A percentile compares a stretch with the other conserved stretches of the same genome.
These are phyloP conservation scores for Prunella vulgaris DNA, from an alignment of 257 asterid genomes.

Conservation along the genomic window DNA sequence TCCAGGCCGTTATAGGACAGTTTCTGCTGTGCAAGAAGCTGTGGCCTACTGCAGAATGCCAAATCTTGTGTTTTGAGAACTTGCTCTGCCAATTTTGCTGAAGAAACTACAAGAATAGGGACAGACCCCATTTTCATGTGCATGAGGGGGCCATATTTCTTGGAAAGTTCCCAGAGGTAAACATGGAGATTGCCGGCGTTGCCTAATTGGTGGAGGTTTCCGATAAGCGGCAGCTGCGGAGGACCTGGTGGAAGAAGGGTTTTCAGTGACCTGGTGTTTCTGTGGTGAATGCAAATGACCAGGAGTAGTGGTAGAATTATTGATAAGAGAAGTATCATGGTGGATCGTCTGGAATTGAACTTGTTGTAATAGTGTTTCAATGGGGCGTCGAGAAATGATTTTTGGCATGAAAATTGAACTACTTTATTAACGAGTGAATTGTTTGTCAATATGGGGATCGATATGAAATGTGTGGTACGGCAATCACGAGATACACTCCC, in stretches of 20 bases:
- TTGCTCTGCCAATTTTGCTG: not conserved
- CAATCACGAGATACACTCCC: too few species aligned
- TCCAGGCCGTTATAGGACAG: not conserved
- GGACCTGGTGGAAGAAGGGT: constrained; percentile 25
- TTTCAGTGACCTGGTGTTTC: not conserved
- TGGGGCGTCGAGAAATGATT: too few species aligned
- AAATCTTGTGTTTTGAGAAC: not conserved
- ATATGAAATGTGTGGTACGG: too few species aligned
- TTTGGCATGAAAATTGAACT: too few species aligned
- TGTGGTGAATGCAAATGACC: not conserved
- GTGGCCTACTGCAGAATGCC: not conserved
- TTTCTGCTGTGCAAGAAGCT: not conserved
- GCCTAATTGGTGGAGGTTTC: constrained; percentile 20
- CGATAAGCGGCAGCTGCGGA: constrained; percentile 17
- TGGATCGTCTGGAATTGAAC: too few species aligned
- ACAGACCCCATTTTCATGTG: not conserved
- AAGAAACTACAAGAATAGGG: not conserved
- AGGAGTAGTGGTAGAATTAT: constrained; percentile 2
- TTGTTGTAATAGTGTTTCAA: too few species aligned
- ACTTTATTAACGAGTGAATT: too few species aligned
- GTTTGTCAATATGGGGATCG: too few species aligned
- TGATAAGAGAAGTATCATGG: not conserved
- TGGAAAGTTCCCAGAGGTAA: not conserved
- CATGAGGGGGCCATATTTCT: not conserved
- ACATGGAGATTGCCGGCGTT: not conserved